Conservation (phyloP, 331 rosid genomes). For the Quercus lobata region DNA sequence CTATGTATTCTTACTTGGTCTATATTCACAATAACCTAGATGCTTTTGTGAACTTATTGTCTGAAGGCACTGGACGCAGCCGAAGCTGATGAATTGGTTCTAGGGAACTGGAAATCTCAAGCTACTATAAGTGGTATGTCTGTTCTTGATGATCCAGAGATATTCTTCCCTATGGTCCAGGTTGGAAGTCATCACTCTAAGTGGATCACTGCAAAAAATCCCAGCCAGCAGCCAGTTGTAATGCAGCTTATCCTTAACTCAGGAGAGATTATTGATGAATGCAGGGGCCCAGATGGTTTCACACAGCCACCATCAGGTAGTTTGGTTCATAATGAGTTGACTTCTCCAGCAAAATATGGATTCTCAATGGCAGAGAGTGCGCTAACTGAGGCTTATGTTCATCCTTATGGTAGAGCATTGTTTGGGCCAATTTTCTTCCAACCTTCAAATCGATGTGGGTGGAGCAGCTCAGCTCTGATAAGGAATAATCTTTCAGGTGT, state of each 20-base stretch:
- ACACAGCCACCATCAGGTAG: constrained; percentile 57
- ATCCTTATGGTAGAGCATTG: constrained; percentile 54
- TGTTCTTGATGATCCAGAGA: constrained; percentile 70
- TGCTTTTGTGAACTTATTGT: constrained; percentile 22
- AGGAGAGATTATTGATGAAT: constrained; percentile 64
- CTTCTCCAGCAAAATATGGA: constrained; percentile 61
- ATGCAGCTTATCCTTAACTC: constrained; percentile 89
- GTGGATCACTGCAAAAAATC: constrained; percentile 85
- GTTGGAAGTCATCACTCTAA: constrained; percentile 69
- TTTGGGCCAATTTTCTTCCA: constrained; percentile 79
- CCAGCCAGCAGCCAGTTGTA: constrained; percentile 68
- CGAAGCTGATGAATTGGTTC: constrained; percentile 71
- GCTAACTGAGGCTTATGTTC: constrained; percentile 74
- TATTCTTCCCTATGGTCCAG: constrained; percentile 68
- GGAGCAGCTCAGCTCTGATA: constrained; percentile 88
- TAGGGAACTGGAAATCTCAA: constrained; percentile 84
- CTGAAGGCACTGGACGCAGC: constrained; percentile 41
- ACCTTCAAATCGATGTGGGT: constrained; percentile 73
- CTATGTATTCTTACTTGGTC: not conserved
- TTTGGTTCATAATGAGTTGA: constrained; percentile 50
- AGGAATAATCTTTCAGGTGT: constrained; percentile 97
- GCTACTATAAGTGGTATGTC: constrained; percentile 53
- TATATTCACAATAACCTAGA: constrained; percentile 14
- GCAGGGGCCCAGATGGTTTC: constrained; percentile 58
- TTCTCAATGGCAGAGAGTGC: constrained; percentile 83